phyloP scores from a whole-genome alignment of 352 stramenopile genomes.

The Pythium rishiriense region DNA sequence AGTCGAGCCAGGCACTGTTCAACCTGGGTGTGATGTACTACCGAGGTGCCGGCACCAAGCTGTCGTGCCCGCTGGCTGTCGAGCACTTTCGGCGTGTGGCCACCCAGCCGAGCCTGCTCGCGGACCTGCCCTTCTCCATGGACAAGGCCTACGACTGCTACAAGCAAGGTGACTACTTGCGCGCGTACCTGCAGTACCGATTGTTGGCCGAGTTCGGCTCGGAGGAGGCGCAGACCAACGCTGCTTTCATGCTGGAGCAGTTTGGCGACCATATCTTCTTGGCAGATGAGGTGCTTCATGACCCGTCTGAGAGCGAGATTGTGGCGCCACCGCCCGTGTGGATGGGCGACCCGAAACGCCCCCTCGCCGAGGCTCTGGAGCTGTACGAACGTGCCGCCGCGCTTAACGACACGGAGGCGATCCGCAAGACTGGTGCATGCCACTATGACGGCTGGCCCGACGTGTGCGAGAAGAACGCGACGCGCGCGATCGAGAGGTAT shows the following conservation, averaged over 20 bases:
- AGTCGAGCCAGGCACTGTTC: slow-evolving; percentile 61
- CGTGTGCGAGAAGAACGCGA: slow-evolving; percentile 55
- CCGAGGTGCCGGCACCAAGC: slow-evolving; percentile 47
- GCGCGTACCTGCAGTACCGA: slow-evolving; percentile 71
- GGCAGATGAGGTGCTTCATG: background rate
- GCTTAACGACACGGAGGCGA: slow-evolving; percentile 71
- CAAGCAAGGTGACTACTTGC: slow-evolving; percentile 57
- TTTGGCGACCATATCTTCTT: slow-evolving; percentile 54
- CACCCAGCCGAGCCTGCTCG: slow-evolving; percentile 49
- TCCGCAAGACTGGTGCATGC: slow-evolving; percentile 66
- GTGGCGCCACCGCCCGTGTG: slow-evolving; percentile 8
- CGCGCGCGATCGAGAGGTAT: slow-evolving; percentile 56
- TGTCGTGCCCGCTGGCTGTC: slow-evolving; percentile 47
- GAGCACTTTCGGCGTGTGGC: slow-evolving; percentile 66
- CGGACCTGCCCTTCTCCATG: slow-evolving; percentile 61
- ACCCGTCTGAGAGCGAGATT: background rate
- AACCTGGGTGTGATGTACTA: slow-evolving; percentile 82
- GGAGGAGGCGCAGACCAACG: slow-evolving; percentile 66
- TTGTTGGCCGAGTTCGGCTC: slow-evolving; percentile 63
- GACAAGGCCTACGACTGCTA: slow-evolving; percentile 69
- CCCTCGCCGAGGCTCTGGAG: slow-evolving; percentile 47
- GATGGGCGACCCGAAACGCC: slow-evolving; percentile 31
- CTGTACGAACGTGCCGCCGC: slow-evolving; percentile 55
- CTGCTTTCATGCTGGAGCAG: slow-evolving; percentile 71
- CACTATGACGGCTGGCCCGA: slow-evolving; percentile 61